Evolutionary conservation across 2,329 filamentous ascomycete genomes (phyloP), one percentile per base, ranked within the genome.

Genomic region (Nothopassalora personata): DNA sequence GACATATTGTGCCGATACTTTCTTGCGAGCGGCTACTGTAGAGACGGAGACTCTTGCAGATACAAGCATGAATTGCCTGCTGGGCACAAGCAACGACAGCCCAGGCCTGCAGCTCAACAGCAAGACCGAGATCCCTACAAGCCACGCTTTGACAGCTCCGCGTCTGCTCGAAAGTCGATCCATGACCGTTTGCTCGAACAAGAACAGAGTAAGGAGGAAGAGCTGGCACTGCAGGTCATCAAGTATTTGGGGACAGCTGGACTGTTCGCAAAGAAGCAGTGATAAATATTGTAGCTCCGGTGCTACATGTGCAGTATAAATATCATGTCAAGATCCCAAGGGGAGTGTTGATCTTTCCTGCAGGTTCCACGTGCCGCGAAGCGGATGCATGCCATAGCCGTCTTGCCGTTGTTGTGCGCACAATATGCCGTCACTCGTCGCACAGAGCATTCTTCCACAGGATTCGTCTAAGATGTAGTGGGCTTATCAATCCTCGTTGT

Each of bases 211-310:
- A 73, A 74, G 57, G 72, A 75, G 49, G 74, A 79, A 61, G 67
- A 70, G 50, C 54, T 77, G 56, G 75, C 75, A 15, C 64, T 80
- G 49, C 70, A 75, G 54, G 76, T 77, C 4, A 79, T 80, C 64
- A 79, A 78, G 65, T 74, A 75, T 63, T 68, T 80, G 8, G 78
- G 78, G 2, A 71, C 72, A 43, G 64, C 72, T 34, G 76, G 76
- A 0, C 75, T 79, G 60, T 70, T 80, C n/a, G 60, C 59, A 7
- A 45, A 50, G 36, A 53, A 33, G 30, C 27, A 51, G 27, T 51
- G 11, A 33, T 30, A 13, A 15, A 34, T 10, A 10, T 19, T 18
- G 49, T 51, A 34, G 49, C 27, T 19, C 27, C 15, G 28, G 7
- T 11, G 28, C 28, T 51, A n/a, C 39, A 4, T 43, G 13, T 18